Base-by-base conservation (phyloP, 2,329 filamentous ascomycete species). In the Claviceps cyperi region DNA sequence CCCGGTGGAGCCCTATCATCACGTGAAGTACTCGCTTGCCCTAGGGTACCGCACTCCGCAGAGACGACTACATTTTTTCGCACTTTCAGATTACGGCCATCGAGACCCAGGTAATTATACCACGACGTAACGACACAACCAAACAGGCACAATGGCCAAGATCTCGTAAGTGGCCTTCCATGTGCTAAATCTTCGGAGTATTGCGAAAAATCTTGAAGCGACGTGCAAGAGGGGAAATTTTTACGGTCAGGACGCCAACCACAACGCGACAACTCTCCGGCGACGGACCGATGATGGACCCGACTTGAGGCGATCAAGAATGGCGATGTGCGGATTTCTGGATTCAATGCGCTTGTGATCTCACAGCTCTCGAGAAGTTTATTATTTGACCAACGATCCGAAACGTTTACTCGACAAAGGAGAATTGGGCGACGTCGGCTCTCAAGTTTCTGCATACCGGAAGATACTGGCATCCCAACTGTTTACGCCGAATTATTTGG, bases 121-220 rank as follows among this genome's bases (percentile, higher is more conserved):
- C 55, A 65, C 63, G 64, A 66, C 64, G 58, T 63, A 66, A 68
- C 66, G 65, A 62, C 66, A 62, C 60, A 64, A 61, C 65, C 62
- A 68, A 67, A 67, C 70, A 68, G 67, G 71, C 67, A 72, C 69
- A 77, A 80, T 80, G 77, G 77, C 76, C 69, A 80, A 80, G 71
- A 64, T 74, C 60, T 78, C 76, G 77, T 80, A 74, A 72, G 77
- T 78, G 24, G 49, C 40, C 52, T 32, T 52, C 39, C 47, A 53
- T 52, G 32, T 58, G 52, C 57, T 52, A 54, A 53, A 52, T 49
- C 52, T 50, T 49, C 50, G 44, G 49, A 47, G 49, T 53, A 38
- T 54, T 37, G 22, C 21, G 19, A 35, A 35, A 50, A 35, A 47
- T 38, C 21, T 32, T 32, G 28, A 11, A 47, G 49, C 53, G 53